Percentiles rank a stretch among this genome's conserved stretches.
These are phyloP conservation scores for Suhomyces sp. DNA, from an alignment of 805 yeast species.

Conservation along the genomic window DNA sequence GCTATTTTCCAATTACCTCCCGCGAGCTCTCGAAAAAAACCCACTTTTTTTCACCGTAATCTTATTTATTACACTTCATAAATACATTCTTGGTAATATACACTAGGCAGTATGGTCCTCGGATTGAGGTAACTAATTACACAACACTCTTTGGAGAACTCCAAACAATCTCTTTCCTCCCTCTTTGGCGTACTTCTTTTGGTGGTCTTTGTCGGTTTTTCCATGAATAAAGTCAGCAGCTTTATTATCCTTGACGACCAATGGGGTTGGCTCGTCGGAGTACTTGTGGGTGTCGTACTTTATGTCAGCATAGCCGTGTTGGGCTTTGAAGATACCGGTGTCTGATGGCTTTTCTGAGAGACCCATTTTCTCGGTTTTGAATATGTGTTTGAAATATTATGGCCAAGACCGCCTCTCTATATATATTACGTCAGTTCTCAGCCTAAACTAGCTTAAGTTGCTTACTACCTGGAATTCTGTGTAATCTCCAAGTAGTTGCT, in stretches of 20 bases:
- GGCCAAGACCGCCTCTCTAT: not conserved
- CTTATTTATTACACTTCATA: not conserved
- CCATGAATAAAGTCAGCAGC: slow-evolving; percentile 25
- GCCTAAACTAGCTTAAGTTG: not conserved
- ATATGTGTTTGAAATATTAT: not conserved
- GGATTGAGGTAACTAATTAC: not conserved
- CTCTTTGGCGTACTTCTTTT: slow-evolving; percentile 33
- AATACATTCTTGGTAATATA: not conserved
- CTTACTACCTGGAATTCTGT: slow-evolving; percentile 1
- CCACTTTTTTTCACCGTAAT: no score
- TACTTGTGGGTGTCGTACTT: slow-evolving; percentile 30
- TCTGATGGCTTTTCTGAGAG: slow-evolving; percentile 32
- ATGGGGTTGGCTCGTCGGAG: slow-evolving; percentile 33
- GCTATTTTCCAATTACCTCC: no score
- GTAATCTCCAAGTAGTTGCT: not conserved
- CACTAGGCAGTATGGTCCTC: not conserved
- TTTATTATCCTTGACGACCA: slow-evolving; percentile 20
- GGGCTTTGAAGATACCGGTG: slow-evolving; percentile 25
- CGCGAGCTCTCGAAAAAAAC: no score
- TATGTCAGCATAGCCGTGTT: slow-evolving; percentile 32
- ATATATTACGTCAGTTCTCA: not conserved
- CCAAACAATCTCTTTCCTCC: slow-evolving; percentile 11
- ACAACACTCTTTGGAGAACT: slow-evolving; percentile 6
- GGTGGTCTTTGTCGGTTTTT: slow-evolving; percentile 26
- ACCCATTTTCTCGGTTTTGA: slow-evolving; percentile 5